These are phyloP conservation scores for Diplosphaera chodatii DNA, from an alignment of 139 green algal species.

Conservation along the genomic window DNA sequence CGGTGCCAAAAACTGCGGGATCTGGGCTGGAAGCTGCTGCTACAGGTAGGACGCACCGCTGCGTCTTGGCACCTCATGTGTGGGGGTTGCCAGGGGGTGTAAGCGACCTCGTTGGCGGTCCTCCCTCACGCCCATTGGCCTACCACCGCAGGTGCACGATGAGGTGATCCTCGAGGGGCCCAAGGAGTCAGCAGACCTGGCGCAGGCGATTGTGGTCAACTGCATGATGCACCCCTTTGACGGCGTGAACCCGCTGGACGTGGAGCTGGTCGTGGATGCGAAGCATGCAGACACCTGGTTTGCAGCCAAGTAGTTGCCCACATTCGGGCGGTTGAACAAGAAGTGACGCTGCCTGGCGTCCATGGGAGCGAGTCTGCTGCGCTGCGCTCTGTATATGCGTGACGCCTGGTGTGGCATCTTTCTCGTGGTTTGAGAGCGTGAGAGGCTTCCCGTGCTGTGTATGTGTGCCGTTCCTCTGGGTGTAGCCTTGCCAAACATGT, in stretches of 20 bases:
- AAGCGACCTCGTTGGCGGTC: too few relatives aligned
- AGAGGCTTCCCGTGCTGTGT: too few relatives aligned
- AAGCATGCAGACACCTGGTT: conserved; percentile 92
- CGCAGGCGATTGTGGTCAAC: conserved; percentile 60
- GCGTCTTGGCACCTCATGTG: not conserved
- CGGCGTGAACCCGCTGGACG: conserved; percentile 54
- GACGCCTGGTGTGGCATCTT: too few relatives aligned
- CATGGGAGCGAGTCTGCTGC: too few relatives aligned
- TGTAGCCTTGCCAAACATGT: too few relatives aligned
- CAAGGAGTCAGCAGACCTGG: conserved; percentile 57
- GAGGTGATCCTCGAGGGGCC: conserved; percentile 98
- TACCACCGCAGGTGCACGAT: conserved; percentile 76
- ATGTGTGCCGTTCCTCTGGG: too few relatives aligned
- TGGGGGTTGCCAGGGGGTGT: too few relatives aligned
- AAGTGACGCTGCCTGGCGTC: not conserved
- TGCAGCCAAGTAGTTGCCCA: conserved; percentile 83
- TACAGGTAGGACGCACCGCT: conserved; percentile 78
- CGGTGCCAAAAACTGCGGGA: conserved; percentile 47
- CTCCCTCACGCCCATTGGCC: too few relatives aligned
- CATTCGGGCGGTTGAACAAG: not conserved
- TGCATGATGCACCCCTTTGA: conserved; percentile 88
- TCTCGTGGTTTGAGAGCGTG: too few relatives aligned
- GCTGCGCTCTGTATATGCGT: too few relatives aligned
- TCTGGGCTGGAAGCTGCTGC: conserved; percentile 84
- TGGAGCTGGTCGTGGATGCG: conserved; percentile 84